Evolutionary conservation across 2,329 filamentous ascomycete genomes (phyloP).

Genomic region (Corinectria fuckeliana): DNA sequence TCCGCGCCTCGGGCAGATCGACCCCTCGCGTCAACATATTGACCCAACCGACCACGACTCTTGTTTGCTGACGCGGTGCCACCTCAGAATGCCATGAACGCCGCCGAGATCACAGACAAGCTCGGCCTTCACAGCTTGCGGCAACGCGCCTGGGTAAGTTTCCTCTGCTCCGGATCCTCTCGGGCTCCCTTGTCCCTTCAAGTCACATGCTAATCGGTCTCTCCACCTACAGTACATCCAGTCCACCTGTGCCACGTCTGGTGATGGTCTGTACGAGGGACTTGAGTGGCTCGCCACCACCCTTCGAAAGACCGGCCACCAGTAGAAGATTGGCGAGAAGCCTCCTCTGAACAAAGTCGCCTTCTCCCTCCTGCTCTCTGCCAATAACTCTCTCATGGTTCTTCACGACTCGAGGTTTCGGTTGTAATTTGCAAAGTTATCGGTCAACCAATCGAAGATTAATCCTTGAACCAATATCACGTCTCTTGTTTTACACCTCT

Average conservation of each 20-base stretch:
- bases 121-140: constrained; percentile 98
- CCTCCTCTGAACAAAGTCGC: constrained; percentile 41
- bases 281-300: constrained; percentile 90
- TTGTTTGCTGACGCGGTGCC: constrained; percentile 26
- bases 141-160: constrained; percentile 96
- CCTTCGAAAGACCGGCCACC: constrained; percentile 76
- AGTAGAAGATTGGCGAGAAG: constrained; percentile 57
- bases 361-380: constrained; percentile 47
- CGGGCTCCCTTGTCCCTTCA: not conserved
- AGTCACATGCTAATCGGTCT: constrained; percentile 29
- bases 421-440: constrained; percentile 65
- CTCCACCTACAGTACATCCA: constrained; percentile 82
- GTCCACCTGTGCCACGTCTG: constrained; percentile 98
- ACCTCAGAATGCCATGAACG: constrained; percentile 95
- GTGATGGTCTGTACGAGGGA: constrained; percentile 99
- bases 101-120: constrained; percentile 99
- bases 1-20: constrained; percentile 6
- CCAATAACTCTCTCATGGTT: constrained; percentile 50
- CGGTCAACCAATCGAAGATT: constrained; percentile 61
- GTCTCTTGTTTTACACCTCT: constrained; percentile 39
- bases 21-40: not conserved
- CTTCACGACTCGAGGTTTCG: constrained; percentile 56
- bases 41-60: constrained; percentile 7
- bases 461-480: constrained; percentile 49
- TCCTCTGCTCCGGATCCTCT: not conserved